These are phyloP conservation scores for Syncephalastrum racemosum DNA, from an alignment of 371 early-diverging fungal species.

Conservation along the genomic window DNA sequence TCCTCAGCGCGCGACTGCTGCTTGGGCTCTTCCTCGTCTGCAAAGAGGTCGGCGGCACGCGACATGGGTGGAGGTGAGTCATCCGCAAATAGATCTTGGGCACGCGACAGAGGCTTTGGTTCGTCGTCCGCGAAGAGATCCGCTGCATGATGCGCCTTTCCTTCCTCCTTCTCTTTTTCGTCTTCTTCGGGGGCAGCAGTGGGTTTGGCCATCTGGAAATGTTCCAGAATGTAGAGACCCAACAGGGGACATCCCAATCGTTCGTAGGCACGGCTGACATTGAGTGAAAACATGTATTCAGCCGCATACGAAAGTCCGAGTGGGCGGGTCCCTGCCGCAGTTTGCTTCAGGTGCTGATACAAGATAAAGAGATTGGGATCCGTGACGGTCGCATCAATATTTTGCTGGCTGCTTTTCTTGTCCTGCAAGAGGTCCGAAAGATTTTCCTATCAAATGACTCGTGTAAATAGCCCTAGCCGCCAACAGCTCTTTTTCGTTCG, in stretches of 20 bases:
- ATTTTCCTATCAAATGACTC: slow-evolving; percentile 1
- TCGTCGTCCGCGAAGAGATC: slow-evolving; percentile 20
- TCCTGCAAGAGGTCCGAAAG: not conserved
- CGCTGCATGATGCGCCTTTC: not conserved
- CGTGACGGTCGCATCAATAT: slow-evolving; percentile 31
- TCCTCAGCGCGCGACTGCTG: slow-evolving; percentile 10
- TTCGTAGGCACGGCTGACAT: slow-evolving; percentile 69
- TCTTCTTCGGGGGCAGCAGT: slow-evolving; percentile 3
- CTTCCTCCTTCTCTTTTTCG: not conserved
- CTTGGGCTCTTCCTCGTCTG: slow-evolving; percentile 10
- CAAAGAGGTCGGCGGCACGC: slow-evolving; percentile 23
- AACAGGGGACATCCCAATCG: slow-evolving; percentile 75
- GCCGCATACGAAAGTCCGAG: slow-evolving; percentile 16
- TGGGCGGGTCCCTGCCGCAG: slow-evolving; percentile 5
- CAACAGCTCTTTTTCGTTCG: not conserved
- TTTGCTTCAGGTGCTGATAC: slow-evolving; percentile 67
- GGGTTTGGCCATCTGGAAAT: slow-evolving; percentile 20
- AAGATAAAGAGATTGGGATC: slow-evolving; percentile 81
- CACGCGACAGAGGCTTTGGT: slow-evolving; percentile 11
- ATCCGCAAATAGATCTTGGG: slow-evolving; percentile 29
- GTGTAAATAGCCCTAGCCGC: too few species aligned
- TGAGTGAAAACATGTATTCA: slow-evolving; percentile 61
- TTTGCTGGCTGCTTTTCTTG: not conserved
- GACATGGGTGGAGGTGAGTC: slow-evolving; percentile 13
- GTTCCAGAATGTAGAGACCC: slow-evolving; percentile 61